Percentiles rank a stretch among this genome's conserved stretches.
These are phyloP conservation scores for Yamadazyma tumulicola DNA, from an alignment of 805 yeast genomes.

Conservation along the genomic window DNA sequence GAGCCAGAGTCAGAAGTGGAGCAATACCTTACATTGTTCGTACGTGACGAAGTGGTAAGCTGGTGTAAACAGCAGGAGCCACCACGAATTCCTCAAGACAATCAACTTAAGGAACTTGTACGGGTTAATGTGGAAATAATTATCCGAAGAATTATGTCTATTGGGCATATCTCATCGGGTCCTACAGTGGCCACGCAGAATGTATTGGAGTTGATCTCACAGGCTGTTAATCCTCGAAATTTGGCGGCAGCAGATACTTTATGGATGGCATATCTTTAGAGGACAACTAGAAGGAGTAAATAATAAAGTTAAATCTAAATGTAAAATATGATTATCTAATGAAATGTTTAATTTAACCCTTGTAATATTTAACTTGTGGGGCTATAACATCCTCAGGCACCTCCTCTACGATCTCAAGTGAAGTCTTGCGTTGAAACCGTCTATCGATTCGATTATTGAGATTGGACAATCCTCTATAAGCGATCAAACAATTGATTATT, in stretches of 20 bases:
- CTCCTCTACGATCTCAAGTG: slow-evolving; percentile 3
- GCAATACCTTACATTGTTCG: slow-evolving; percentile 87
- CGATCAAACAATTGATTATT: slow-evolving; percentile 10
- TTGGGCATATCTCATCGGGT: slow-evolving; percentile 56
- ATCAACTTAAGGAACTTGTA: slow-evolving; percentile 82
- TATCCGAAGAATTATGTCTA: slow-evolving; percentile 70
- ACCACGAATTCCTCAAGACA: slow-evolving; percentile 70
- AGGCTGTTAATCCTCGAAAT: slow-evolving; percentile 93
- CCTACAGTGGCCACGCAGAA: slow-evolving; percentile 85
- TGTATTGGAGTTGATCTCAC: slow-evolving; percentile 83
- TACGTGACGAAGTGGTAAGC: slow-evolving; percentile 90
- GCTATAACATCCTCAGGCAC: slow-evolving; percentile 6
- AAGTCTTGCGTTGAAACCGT: slow-evolving; percentile 4
- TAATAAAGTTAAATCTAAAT: not conserved
- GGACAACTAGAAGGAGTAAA: not conserved
- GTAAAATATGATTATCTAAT: slow-evolving; percentile 1
- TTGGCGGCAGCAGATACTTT: slow-evolving; percentile 86
- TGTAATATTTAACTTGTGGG: slow-evolving; percentile 5
- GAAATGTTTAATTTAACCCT: slow-evolving; percentile 3
- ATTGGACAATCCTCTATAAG: slow-evolving; percentile 15
- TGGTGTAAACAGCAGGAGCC: slow-evolving; percentile 89
- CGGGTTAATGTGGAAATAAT: slow-evolving; percentile 83
- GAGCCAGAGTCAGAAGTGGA: slow-evolving; percentile 92
- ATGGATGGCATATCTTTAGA: slow-evolving; percentile 90
- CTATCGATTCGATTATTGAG: slow-evolving; percentile 20